Conservation (phyloP, 1,139 yeast species). For the Nematodospora anomalae region DNA sequence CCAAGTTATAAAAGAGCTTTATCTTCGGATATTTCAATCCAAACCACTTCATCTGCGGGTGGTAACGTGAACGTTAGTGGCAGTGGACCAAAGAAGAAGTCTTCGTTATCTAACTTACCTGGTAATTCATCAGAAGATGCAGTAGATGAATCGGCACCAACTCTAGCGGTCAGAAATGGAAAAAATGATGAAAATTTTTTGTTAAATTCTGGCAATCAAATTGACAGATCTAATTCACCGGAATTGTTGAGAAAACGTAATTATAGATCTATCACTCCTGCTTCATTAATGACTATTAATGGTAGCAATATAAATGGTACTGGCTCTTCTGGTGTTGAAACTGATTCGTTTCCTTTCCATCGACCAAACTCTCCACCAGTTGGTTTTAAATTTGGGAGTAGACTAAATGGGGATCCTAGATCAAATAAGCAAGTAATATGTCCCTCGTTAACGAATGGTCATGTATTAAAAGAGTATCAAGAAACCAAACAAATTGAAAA, state of each 20-base stretch:
- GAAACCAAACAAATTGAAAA: conserved; percentile 16
- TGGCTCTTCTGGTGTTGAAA: conserved; percentile 1
- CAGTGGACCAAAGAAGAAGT: conserved; percentile 23
- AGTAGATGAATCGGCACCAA: conserved; percentile 18
- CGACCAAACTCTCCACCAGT: conserved; percentile 42
- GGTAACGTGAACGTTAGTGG: conserved; percentile 15
- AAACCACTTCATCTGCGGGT: conserved; percentile 32
- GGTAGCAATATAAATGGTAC: conserved; percentile 1
- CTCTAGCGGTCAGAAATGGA: conserved; percentile 5
- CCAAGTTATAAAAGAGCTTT: conserved; percentile 36
- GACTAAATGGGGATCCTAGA: conserved; percentile 1
- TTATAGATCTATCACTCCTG: conserved; percentile 1
- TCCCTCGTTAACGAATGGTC: conserved; percentile 3
- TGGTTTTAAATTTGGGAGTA: conserved; percentile 21
- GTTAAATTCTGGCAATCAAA: neutral
- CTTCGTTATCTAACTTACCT: conserved; percentile 36
- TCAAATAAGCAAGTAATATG: conserved; percentile 4
- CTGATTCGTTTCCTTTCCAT: conserved; percentile 2
- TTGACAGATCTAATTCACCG: conserved; percentile 20
- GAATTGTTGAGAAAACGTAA: conserved; percentile 19
- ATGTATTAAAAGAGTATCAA: conserved; percentile 12
- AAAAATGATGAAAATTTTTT: neutral
- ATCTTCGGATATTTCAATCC: conserved; percentile 42
- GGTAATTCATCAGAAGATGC: conserved; percentile 44
- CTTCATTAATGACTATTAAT: neutral